These are phyloP conservation scores for Kodamaea sagamina DNA, from an alignment of 805 yeast genomes.

Conservation along the genomic window DNA sequence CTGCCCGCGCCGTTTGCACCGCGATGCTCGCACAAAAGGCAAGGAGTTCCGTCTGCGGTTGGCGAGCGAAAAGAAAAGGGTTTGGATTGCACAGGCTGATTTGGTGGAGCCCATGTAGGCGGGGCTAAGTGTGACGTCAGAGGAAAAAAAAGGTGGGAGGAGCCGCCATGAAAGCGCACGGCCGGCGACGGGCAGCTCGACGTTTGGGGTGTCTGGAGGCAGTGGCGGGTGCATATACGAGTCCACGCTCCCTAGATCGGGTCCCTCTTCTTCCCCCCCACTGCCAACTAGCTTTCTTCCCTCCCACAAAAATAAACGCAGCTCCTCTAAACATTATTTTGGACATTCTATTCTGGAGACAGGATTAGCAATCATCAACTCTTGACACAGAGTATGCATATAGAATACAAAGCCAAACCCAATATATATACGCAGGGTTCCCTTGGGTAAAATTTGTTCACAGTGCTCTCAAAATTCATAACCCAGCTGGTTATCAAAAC, in stretches of 20 bases:
- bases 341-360: constrained; percentile 3
- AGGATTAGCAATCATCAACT: constrained; percentile 4
- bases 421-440: constrained; percentile 11
- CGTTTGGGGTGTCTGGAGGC: too few relatives aligned
- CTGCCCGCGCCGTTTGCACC: background rate
- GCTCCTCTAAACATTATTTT: background rate
- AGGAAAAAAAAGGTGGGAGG: too few relatives aligned
- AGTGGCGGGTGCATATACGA: too few relatives aligned
- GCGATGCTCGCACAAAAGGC: background rate
- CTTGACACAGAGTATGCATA: too few relatives aligned
- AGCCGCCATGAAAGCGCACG: too few relatives aligned
- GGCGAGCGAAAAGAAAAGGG: background rate
- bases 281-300: background rate
- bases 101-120: too few relatives aligned
- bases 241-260: too few relatives aligned
- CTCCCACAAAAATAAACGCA: constrained; percentile 1
- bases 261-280: too few relatives aligned
- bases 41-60: constrained; percentile 1
- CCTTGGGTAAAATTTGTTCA: constrained; percentile 7
- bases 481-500: constrained; percentile 6
- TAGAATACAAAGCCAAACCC: too few relatives aligned
- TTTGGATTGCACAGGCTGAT: too few relatives aligned
- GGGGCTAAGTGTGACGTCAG: too few relatives aligned
- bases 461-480: constrained; percentile 13
- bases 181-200: too few relatives aligned